Evolutionary conservation across 495 filamentous ascomycete genomes (phyloP).

Genomic region (Tuber melanosporum): DNA sequence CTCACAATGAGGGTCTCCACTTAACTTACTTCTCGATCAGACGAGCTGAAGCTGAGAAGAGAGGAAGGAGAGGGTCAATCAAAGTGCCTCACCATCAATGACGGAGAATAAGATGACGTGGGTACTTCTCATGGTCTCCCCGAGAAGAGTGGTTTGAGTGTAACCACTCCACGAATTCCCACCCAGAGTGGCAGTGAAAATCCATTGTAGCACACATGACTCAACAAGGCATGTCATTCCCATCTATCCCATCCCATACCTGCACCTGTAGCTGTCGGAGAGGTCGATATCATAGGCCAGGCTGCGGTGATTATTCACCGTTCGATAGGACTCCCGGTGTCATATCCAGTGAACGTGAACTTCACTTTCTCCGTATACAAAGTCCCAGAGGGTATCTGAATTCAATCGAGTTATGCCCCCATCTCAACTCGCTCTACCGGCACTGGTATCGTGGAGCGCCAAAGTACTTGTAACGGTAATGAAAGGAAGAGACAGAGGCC

Average conservation of each 20-base stretch:
- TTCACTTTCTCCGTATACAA: neutral
- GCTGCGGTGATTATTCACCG: neutral
- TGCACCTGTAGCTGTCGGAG: neutral
- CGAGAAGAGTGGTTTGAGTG: neutral
- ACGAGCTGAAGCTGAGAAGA: neutral
- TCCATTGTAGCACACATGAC: neutral
- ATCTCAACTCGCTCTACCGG: neutral
- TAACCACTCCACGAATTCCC: neutral
- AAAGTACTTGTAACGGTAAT: neutral
- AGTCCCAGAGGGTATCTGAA: neutral
- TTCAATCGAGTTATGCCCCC: neutral
- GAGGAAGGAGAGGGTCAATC: neutral
- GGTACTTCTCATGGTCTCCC: neutral
- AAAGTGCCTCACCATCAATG: neutral
- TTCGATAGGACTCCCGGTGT: neutral
- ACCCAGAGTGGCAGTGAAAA: neutral
- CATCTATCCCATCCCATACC: neutral
- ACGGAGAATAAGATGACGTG: constrained; percentile 1
- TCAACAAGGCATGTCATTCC: neutral
- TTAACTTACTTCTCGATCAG: neutral
- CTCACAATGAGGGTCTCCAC: neutral
- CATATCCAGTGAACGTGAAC: neutral
- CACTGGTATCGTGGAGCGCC: neutral
- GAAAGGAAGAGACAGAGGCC: neutral
- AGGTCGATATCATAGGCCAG: neutral